Evolutionary conservation across 2,329 filamentous ascomycete species (phyloP).

Genomic region (Kalmusia sp.): DNA sequence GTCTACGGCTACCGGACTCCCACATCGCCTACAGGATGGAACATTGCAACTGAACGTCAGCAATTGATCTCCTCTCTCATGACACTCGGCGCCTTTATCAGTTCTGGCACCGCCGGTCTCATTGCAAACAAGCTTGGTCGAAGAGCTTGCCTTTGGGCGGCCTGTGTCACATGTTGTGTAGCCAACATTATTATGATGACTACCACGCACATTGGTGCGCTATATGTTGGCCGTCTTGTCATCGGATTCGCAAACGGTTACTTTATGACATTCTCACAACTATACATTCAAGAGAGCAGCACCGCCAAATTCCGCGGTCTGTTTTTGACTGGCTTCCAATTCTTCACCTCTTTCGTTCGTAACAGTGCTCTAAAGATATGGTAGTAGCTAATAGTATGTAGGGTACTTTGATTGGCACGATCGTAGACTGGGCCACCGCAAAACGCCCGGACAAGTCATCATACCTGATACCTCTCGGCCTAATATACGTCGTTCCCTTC

Average conservation of each 20-base stretch:
- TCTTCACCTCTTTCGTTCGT: constrained; percentile 54
- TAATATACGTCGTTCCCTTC: constrained; percentile 58
- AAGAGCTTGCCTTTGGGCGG: constrained; percentile 54
- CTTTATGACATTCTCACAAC: constrained; percentile 62
- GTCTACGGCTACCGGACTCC: constrained; percentile 39
- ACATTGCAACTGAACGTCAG: constrained; percentile 49
- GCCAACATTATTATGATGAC: constrained; percentile 67
- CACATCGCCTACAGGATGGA: constrained; percentile 51
- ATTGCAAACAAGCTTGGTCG: constrained; percentile 53
- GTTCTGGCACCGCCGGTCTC: constrained; percentile 48
- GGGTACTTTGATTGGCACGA: constrained; percentile 53
- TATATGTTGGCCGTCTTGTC: constrained; percentile 63
- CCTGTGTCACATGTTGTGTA: constrained; percentile 58
- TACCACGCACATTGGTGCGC: constrained; percentile 58
- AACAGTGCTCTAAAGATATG: not conserved
- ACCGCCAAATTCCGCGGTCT: constrained; percentile 59
- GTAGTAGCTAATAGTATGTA: constrained; percentile 11
- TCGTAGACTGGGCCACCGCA: constrained; percentile 60
- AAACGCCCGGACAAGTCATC: constrained; percentile 40
- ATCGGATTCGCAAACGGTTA: constrained; percentile 65
- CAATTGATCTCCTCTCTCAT: constrained; percentile 56
- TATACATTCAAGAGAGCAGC: constrained; percentile 60
- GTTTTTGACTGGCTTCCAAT: constrained; percentile 57
- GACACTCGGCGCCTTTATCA: constrained; percentile 55
- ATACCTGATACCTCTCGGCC: constrained; percentile 58